These are phyloP conservation scores for Podospora fimiseda DNA, from an alignment of 495 filamentous ascomycete species.

Conservation along the genomic window DNA sequence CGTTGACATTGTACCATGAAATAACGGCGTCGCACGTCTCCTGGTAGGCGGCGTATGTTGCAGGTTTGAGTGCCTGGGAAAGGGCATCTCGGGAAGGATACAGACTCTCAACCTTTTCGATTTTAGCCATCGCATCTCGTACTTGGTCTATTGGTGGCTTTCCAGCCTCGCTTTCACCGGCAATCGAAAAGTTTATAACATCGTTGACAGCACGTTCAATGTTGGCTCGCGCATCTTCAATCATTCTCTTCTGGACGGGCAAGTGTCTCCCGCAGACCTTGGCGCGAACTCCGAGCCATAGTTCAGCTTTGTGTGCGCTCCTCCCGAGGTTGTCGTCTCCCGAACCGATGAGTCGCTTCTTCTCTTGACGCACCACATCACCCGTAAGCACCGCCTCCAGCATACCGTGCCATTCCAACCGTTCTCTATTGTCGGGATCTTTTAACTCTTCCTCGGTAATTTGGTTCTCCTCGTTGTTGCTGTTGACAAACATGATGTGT, in stretches of 20 bases:
- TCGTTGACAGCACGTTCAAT: constrained; percentile 71
- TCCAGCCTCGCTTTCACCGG: constrained; percentile 85
- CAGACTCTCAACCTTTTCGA: constrained; percentile 76
- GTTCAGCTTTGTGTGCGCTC: constrained; percentile 65
- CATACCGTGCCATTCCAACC: constrained; percentile 98
- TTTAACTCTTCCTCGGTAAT: constrained; percentile 83
- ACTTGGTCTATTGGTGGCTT: constrained; percentile 83
- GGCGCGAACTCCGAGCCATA: constrained; percentile 85
- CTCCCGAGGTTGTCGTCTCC: constrained; percentile 66
- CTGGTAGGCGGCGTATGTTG: constrained; percentile 64
- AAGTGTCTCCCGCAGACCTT: constrained; percentile 76
- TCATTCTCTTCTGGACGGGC: constrained; percentile 70
- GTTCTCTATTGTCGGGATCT: constrained; percentile 80
- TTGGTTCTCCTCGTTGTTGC: constrained; percentile 76
- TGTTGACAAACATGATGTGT: constrained; percentile 77
- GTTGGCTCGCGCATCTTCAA: constrained; percentile 68
- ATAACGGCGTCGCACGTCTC: constrained; percentile 82
- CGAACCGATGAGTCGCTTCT: constrained; percentile 83
- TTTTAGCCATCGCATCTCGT: constrained; percentile 76
- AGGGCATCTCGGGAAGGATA: constrained; percentile 76
- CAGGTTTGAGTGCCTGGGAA: constrained; percentile 61
- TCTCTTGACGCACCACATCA: constrained; percentile 96
- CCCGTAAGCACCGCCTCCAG: constrained; percentile 90
- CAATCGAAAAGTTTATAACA: constrained; percentile 87
- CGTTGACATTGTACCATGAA: constrained; percentile 96